Base-by-base conservation (phyloP, 139 green algal genomes). In the Marvania coccoides region DNA sequence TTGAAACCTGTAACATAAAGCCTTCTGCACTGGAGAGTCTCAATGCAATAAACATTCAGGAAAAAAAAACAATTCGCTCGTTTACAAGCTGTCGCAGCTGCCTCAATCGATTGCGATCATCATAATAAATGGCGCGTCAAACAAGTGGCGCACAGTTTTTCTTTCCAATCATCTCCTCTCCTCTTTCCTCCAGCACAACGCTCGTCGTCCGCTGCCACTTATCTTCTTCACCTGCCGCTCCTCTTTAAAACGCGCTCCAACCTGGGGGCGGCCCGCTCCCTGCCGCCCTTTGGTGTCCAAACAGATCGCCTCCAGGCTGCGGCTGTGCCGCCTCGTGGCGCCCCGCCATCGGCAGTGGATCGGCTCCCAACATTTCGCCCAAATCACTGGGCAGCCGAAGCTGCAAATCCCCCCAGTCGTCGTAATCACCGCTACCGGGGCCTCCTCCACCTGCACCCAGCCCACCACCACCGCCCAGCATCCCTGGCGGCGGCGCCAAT, bases 361-460 rank as follows among this genome's bases (percentile, higher is more conserved):
- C 69, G 9, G 58, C 31, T 0, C 69, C 69, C 14, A 75, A 56
- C 39, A 75, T 71, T 34, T 65, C 69, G 12, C 69, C 69, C 23
- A 76, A 37, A 47, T 76, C 69, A 28, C 48, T 65, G 1, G 69
- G 69, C 33, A 76, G 38, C 63, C 69, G 69, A 31, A 70, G 61
- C 48, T 71, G 61, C 14, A 76, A 47, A 19, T 76, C 69, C 4
- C 42, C 30, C 69, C 69, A 76, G 33, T 76, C 69, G 7, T 76
- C 69, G 12, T 23, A 31, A 6, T 7, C 7, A 13, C 58, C 33
- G 9, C 19, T 19, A 51, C 42, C 42, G 19, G 42, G 19, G 42
- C 19, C 42, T 28, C 19, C 19, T 19, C 42, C 42, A 28, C 19
- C 42, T 51, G 42, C 19, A 51, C 42, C 42, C 19, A 51, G 42